These are phyloP conservation scores for Cubamyces sp. DNA, from an alignment of 768 basidiomycete genomes.

Conservation along the genomic window DNA sequence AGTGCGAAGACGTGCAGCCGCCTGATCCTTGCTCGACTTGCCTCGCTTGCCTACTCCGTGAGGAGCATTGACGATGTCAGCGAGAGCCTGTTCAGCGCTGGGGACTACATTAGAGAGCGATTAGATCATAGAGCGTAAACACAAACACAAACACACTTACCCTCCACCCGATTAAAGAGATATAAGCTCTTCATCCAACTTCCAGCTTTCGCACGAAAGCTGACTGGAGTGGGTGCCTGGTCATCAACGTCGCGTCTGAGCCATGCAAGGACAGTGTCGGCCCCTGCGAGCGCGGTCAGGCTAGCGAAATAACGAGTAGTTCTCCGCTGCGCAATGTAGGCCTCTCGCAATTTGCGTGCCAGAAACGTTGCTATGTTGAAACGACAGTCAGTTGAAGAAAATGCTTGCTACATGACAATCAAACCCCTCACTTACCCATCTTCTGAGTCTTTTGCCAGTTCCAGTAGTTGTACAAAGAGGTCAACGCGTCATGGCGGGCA, in stretches of 20 bases:
- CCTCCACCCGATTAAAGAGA: not conserved
- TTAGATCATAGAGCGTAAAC: not conserved
- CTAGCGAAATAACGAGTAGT: not conserved
- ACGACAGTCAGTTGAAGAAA: not conserved
- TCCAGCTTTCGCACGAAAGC: not conserved
- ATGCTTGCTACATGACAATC: not conserved
- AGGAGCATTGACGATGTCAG: not conserved
- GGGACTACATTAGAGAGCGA: not conserved
- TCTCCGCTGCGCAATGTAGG: not conserved
- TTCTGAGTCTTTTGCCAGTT: slow-evolving; percentile 1
- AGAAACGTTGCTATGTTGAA: not conserved
- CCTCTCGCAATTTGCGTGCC: not conserved
- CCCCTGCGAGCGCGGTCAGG: not conserved
- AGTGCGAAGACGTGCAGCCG: not conserved
- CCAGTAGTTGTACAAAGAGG: not conserved
- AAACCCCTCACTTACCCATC: not conserved
- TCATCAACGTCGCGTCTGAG: not conserved
- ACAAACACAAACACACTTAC: not conserved
- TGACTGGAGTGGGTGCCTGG: not conserved
- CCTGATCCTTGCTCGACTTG: not conserved
- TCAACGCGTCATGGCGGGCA: slow-evolving; percentile 1
- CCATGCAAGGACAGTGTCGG: not conserved
- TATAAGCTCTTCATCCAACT: not conserved
- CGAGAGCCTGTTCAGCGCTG: not conserved
- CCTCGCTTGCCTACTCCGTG: no score